phyloP scores from a whole-genome alignment of 2,329 filamentous ascomycete genomes.

The Clathrospora elynae region DNA sequence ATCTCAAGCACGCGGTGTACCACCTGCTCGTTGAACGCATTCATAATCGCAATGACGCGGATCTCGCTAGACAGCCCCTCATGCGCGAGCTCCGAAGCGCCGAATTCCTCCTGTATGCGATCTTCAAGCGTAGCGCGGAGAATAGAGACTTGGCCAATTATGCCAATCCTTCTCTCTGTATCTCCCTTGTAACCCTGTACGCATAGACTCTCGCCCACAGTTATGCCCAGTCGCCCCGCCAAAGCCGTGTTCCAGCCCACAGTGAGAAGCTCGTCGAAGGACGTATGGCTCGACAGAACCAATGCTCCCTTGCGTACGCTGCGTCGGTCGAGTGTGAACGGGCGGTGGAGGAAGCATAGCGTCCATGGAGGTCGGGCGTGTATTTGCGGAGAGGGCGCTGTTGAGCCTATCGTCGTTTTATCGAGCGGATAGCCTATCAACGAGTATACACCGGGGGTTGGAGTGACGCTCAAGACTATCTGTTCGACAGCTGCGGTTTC shows the following conservation, averaged over 20 bases:
- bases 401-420: conserved; percentile 5
- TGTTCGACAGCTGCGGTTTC: conserved; percentile 36
- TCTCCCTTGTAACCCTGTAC: conserved; percentile 50
- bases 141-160: conserved; percentile 34
- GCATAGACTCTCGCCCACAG: conserved; percentile 34
- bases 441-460: conserved; percentile 39
- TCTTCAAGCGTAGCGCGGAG: conserved; percentile 19
- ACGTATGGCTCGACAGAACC: conserved; percentile 45
- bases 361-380: conserved; percentile 30
- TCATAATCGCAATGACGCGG: conserved; percentile 47
- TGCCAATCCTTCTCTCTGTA: conserved; percentile 44
- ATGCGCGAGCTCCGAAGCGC: conserved; percentile 31
- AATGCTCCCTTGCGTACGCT: conserved; percentile 34
- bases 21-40: conserved; percentile 48
- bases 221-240: conserved; percentile 40
- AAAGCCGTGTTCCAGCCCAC: conserved; percentile 48
- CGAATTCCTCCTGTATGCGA: conserved; percentile 36
- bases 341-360: conserved; percentile 43
- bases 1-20: conserved; percentile 43
- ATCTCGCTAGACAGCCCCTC: conserved; percentile 32
- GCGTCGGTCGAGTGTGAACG: conserved; percentile 38
- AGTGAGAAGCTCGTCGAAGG: conserved; percentile 49
- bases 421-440: conserved; percentile 28
- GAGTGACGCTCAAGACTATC: conserved; percentile 40
- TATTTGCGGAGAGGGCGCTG: neutral